These are phyloP conservation scores for Albatrellus ellisii DNA, from an alignment of 768 basidiomycete species.

Conservation along the genomic window DNA sequence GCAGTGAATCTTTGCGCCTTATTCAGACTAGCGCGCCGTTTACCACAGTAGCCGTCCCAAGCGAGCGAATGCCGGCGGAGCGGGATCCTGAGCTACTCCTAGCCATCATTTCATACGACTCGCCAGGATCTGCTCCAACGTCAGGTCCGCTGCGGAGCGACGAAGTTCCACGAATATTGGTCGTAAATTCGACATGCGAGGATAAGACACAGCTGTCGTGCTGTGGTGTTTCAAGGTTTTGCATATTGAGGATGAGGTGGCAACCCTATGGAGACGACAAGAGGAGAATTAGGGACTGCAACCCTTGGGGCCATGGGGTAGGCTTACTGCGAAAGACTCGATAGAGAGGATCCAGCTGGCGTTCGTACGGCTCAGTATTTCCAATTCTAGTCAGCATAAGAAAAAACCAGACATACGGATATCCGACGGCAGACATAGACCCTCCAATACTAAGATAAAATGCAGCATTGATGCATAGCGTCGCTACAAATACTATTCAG, in stretches of 20 bases:
- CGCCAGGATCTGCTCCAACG: too few relatives aligned
- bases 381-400: background rate
- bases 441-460: conserved; percentile 9
- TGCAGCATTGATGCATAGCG: conserved; percentile 7
- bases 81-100: too few relatives aligned
- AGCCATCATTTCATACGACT: too few relatives aligned
- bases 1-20: too few relatives aligned
- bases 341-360: background rate
- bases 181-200: background rate
- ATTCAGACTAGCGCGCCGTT: too few relatives aligned
- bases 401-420: background rate
- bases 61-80: too few relatives aligned
- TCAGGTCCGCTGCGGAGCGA: too few relatives aligned
- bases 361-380: background rate
- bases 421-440: conserved; percentile 7
- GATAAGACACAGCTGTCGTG: background rate
- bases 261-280: background rate
- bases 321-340: conserved; percentile 1
- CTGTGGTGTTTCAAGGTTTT: background rate
- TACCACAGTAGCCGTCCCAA: too few relatives aligned
- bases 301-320: background rate
- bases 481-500: conserved; percentile 1
- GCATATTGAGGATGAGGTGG: conserved; percentile 3
- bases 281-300: background rate
- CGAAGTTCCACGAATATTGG: too few relatives aligned